Evolutionary conservation across 768 basidiomycete genomes (phyloP).

Genomic region (Chalciporus piperatus): DNA sequence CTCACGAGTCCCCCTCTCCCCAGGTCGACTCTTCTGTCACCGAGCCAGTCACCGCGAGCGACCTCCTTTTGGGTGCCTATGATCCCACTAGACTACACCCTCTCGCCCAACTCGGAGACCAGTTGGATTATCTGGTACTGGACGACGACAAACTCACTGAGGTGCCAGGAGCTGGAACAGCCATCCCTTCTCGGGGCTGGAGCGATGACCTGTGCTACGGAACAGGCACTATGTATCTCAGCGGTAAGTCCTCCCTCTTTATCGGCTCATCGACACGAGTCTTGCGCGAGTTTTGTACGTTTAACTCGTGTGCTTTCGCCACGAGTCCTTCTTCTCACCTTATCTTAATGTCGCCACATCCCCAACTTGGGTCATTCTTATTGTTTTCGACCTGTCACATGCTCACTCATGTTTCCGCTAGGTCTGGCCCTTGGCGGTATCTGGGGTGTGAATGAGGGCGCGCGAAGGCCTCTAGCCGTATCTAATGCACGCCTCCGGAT

Average conservation of each 20-base stretch:
- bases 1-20: constrained; percentile 38
- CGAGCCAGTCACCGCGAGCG: constrained; percentile 74
- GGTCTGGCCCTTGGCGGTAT: constrained; percentile 92
- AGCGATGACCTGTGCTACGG: constrained; percentile 99
- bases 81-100: constrained; percentile 94
- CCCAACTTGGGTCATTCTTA: constrained; percentile 66
- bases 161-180: constrained; percentile 85
- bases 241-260: constrained; percentile 74
- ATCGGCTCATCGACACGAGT: constrained; percentile 48
- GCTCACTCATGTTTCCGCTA: constrained; percentile 60
- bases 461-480: constrained; percentile 81
- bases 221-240: constrained; percentile 97
- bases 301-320: constrained; percentile 46
- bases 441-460: constrained; percentile 96
- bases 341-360: constrained; percentile 56
- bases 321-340: constrained; percentile 57
- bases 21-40: constrained; percentile 47
- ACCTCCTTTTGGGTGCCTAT: constrained; percentile 83
- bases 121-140: constrained; percentile 91
- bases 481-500: constrained; percentile 86
- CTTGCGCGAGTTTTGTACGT: constrained; percentile 46
- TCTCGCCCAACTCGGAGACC: constrained; percentile 86
- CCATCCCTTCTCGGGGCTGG: constrained; percentile 95
- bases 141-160: constrained; percentile 96
- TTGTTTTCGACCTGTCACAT: constrained; percentile 81